Conservation (phyloP, 2,329 filamentous ascomycete genomes). For the Aquanectria penicillioides region DNA sequence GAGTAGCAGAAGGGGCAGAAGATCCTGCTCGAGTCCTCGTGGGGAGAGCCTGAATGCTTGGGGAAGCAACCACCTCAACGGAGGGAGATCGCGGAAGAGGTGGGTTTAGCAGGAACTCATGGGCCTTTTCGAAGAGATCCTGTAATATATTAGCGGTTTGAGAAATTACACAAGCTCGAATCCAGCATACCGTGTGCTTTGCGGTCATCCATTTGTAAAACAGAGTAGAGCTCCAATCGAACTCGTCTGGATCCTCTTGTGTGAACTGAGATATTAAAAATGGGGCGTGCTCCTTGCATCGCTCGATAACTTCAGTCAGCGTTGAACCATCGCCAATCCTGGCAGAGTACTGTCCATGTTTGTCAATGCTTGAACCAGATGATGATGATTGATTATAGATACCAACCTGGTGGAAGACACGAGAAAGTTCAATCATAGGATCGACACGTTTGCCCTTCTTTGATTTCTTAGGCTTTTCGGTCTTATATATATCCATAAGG, state of each 20-base stretch:
- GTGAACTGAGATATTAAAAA: conserved; percentile 64
- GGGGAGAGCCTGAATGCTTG: conserved; percentile 21
- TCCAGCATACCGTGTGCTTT: conserved; percentile 51
- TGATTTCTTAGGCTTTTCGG: conserved; percentile 43
- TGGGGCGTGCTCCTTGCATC: conserved; percentile 58
- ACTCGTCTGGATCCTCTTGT: conserved; percentile 45
- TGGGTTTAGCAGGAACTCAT: conserved; percentile 34
- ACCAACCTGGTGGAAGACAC: conserved; percentile 47
- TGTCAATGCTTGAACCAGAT: conserved; percentile 6
- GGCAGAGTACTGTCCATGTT: conserved; percentile 57
- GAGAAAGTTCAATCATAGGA: conserved; percentile 42
- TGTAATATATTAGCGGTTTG: conserved; percentile 22
- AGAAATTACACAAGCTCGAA: background rate
- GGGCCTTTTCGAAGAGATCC: conserved; percentile 40
- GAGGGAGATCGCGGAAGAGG: conserved; percentile 31
- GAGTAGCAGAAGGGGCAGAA: conserved; percentile 20
- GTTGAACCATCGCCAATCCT: conserved; percentile 63
- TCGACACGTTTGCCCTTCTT: conserved; percentile 43
- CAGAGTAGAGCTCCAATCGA: conserved; percentile 56
- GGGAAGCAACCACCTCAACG: conserved; percentile 16
- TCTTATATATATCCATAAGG: conserved; percentile 65
- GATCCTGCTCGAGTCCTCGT: conserved; percentile 37
- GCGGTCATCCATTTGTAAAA: conserved; percentile 61
- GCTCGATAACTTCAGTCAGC: conserved; percentile 57
- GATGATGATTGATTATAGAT: background rate